A percentile compares a stretch with the other conserved stretches of the same genome.
Evolutionary conservation across 495 filamentous ascomycete species (phyloP).

Genomic region (Jackrogersella minutella): DNA sequence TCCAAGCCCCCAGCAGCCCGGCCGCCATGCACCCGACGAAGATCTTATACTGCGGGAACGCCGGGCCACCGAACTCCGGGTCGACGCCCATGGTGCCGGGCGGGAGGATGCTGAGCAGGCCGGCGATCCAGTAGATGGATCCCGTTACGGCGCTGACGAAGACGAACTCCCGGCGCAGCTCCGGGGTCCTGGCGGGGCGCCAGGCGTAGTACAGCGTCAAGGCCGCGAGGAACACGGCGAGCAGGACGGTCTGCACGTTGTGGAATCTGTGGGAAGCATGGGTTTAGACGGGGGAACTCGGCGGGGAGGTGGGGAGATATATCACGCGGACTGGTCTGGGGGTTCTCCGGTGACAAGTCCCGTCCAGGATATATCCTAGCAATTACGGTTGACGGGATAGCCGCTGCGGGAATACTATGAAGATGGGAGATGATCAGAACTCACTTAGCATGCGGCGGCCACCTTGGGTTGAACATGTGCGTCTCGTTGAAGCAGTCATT

Average conservation of each 20-base stretch:
- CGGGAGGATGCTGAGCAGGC: slow-evolving; percentile 56
- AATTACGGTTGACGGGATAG: too few species aligned
- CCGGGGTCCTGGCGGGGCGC: slow-evolving; percentile 37
- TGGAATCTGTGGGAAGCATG: slow-evolving; percentile 58
- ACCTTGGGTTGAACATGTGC: slow-evolving; percentile 63
- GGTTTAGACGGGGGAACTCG: background rate
- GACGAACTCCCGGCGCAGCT: slow-evolving; percentile 45
- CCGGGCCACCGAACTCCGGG: slow-evolving; percentile 62
- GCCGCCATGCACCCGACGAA: slow-evolving; percentile 45
- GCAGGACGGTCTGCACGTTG: slow-evolving; percentile 62
- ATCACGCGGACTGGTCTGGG: too few species aligned
- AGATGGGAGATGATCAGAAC: background rate
- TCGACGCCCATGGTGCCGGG: slow-evolving; percentile 60
- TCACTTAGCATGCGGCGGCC: slow-evolving; percentile 63
- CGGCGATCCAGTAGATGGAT: slow-evolving; percentile 61
- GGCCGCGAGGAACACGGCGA: slow-evolving; percentile 55
- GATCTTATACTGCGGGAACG: slow-evolving; percentile 54
- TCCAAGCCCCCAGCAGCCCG: slow-evolving; percentile 46
- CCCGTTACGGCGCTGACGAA: slow-evolving; percentile 53
- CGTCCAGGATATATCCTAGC: too few species aligned
- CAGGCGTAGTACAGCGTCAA: slow-evolving; percentile 61
- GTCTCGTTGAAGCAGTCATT: slow-evolving; percentile 60
- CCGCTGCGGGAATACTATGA: too few species aligned
- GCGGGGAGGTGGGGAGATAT: background rate
- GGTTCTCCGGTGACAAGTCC: too few species aligned